These are phyloP conservation scores for Coniochaeta hoffmannii DNA, from an alignment of 2,329 filamentous ascomycete genomes.

Conservation along the genomic window DNA sequence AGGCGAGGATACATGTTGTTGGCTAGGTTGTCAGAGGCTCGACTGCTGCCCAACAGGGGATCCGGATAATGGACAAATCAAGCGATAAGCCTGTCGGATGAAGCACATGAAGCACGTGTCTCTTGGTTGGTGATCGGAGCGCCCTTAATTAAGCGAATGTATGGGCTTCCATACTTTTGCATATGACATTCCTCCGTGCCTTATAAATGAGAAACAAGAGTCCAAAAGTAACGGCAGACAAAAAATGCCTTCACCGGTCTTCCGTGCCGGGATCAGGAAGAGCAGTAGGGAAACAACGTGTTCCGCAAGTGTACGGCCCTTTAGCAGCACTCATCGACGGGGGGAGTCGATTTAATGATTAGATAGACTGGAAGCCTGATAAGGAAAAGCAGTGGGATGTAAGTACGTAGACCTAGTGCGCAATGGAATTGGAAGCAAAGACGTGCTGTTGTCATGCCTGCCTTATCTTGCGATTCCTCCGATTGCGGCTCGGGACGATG, in stretches of 20 bases:
- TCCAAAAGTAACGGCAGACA: not conserved
- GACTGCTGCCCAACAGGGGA: not conserved
- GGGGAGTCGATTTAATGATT: not conserved
- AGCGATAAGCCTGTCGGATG: not conserved
- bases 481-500: not conserved
- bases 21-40: no score
- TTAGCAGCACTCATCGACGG: not conserved
- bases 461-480: not conserved
- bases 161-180: not conserved
- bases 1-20: no score
- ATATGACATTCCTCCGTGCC: not conserved
- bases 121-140: conserved; percentile 4
- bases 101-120: not conserved
- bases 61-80: not conserved
- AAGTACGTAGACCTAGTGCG: no score
- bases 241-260: not conserved
- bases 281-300: not conserved
- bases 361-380: no score
- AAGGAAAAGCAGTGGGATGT: no score
- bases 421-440: not conserved
- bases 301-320: not conserved
- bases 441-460: not conserved
- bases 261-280: no score
- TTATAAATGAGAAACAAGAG: not conserved
- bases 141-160: not conserved